phyloP scores from a whole-genome alignment of 2,329 filamentous ascomycete species.

The Fusarium xyrophilum region DNA sequence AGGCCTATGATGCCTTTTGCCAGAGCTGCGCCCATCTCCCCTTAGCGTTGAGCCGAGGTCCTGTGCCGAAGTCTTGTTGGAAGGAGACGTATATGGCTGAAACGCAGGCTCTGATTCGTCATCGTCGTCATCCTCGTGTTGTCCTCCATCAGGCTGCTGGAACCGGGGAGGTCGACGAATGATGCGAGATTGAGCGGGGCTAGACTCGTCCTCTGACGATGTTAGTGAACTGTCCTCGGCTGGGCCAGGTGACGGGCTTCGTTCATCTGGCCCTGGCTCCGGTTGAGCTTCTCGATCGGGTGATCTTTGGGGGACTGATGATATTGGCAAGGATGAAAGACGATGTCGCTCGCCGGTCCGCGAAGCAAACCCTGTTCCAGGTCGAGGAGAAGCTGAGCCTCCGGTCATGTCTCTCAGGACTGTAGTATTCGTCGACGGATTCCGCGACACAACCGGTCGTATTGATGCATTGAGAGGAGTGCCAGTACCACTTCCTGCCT shows the following conservation, averaged over 20 bases:
- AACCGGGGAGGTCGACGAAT: constrained; percentile 66
- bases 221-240: constrained; percentile 49
- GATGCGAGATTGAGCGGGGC: constrained; percentile 64
- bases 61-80: constrained; percentile 47
- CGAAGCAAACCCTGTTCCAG: constrained; percentile 26
- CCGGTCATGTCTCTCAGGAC: constrained; percentile 48
- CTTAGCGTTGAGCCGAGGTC: constrained; percentile 62
- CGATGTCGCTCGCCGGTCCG: constrained; percentile 47
- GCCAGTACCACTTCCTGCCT: constrained; percentile 51
- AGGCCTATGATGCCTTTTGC: constrained; percentile 42
- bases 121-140: constrained; percentile 60
- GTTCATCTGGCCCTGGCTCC: constrained; percentile 33
- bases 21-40: constrained; percentile 50
- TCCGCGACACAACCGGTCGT: constrained; percentile 56
- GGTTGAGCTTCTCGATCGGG: constrained; percentile 29
- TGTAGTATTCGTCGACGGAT: constrained; percentile 56
- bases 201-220: constrained; percentile 58
- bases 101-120: constrained; percentile 65
- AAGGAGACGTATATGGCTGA: constrained; percentile 53
- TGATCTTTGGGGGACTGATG: constrained; percentile 37
- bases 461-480: constrained; percentile 53
- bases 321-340: constrained; percentile 55
- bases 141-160: constrained; percentile 48
- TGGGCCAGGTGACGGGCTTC: constrained; percentile 46
- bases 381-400: constrained; percentile 44